These are phyloP conservation scores for Chaetothyriales sp. DNA, from an alignment of 2,329 filamentous ascomycete species.

Conservation along the genomic window DNA sequence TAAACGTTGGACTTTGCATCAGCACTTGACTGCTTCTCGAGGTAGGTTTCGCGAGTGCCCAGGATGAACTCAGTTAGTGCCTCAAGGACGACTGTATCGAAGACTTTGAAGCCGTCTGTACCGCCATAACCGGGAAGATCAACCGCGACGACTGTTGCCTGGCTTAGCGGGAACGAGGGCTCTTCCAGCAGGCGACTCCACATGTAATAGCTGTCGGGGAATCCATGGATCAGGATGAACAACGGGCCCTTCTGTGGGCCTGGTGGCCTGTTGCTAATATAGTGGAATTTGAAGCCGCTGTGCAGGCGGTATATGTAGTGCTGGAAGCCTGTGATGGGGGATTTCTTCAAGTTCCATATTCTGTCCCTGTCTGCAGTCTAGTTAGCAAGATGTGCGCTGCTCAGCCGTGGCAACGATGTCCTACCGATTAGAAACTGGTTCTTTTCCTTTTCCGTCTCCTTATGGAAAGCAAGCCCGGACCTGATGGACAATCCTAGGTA, in stretches of 20 bases:
- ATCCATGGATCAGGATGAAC: slow-evolving; percentile 43
- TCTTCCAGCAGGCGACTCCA: slow-evolving; percentile 37
- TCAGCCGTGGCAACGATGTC: slow-evolving; percentile 3
- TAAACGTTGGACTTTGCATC: slow-evolving; percentile 22
- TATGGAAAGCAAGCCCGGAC: slow-evolving; percentile 25
- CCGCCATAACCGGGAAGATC: slow-evolving; percentile 47
- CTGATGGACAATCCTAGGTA: slow-evolving; percentile 21
- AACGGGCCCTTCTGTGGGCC: slow-evolving; percentile 21
- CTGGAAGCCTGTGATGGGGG: slow-evolving; percentile 25
- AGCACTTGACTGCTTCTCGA: slow-evolving; percentile 21
- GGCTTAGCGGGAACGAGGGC: slow-evolving; percentile 22
- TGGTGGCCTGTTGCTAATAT: slow-evolving; percentile 30
- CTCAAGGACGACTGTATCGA: slow-evolving; percentile 38
- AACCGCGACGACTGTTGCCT: slow-evolving; percentile 37
- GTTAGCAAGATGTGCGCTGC: background rate
- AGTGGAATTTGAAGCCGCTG: slow-evolving; percentile 39
- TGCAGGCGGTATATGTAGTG: slow-evolving; percentile 38
- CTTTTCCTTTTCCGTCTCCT: slow-evolving; percentile 25
- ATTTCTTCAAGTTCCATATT: slow-evolving; percentile 39
- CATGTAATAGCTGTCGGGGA: slow-evolving; percentile 42
- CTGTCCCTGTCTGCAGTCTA: slow-evolving; percentile 32
- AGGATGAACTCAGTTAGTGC: slow-evolving; percentile 39
- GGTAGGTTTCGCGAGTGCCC: slow-evolving; percentile 33
- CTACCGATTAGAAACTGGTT: slow-evolving; percentile 28
- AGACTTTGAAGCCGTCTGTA: slow-evolving; percentile 36